Evolutionary conservation across 306 rosid genomes (phyloP), one percentile per base, ranked within the genome.

Genomic region (Mucuna pruriens): DNA sequence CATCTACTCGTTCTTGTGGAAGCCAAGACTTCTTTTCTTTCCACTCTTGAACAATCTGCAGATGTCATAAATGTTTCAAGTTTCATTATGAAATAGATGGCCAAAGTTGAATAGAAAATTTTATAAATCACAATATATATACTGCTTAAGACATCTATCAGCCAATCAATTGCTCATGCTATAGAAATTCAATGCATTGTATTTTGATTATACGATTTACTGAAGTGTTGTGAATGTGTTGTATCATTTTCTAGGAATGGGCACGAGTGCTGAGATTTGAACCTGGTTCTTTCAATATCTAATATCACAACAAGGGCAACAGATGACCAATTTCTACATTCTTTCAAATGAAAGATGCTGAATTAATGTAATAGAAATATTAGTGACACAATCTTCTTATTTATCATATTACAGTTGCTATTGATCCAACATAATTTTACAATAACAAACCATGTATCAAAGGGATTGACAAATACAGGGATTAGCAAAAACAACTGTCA

Each of bases 11-110:
- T 67, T 88, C 93, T 83, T 91, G 86, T 17, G 94, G 94, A 84
- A 95, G 85, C 99, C 98, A 95, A 48, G 96, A 60, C 80, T 93
- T 95, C 11, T 87, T 90, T 54, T 80, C 79, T 84, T 91, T 89
- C 99, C 99, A 95, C 65, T 81, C 86, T 22, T 85, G 82, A 49
- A 88, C 86, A 74, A 90, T 90, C 99, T 95, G 91, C 71, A 81
- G 63, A 69, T 38, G 79, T 62, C 84, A 86, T 66, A 44, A 84
- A 67, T 77, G 82, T 54, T 57, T 57, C 44, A 9, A 34, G 68
- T 62, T 76, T 36, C 71, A 48, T 22, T 25, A 75, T 22, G 52
- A 68, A 79, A 78, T 22, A 78, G 51, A 29, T 17, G n/a, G 65
- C 25, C 6, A 49, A 84, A 73, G 46, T 13, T 63, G 51, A 15